phyloP scores from a whole-genome alignment of 1,284 basidiomycete genomes.

The Bjerkandera adusta region DNA sequence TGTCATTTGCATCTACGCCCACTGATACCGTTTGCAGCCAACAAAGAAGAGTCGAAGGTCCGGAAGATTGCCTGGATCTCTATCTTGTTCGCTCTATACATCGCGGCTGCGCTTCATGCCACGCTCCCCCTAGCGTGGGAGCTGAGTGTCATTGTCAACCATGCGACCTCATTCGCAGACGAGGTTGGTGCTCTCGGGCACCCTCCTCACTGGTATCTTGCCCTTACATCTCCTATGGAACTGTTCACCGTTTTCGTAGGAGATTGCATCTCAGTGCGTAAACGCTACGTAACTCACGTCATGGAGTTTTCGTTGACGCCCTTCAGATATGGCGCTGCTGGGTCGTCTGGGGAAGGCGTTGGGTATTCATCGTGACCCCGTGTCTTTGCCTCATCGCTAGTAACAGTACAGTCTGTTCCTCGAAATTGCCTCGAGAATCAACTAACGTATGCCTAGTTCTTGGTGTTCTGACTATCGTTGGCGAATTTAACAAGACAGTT shows the following conservation, averaged over 20 bases:
- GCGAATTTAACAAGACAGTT: neutral
- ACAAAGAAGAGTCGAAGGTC: neutral
- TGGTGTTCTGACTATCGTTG: neutral
- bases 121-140: neutral
- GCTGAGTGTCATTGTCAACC: neutral
- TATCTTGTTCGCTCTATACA: neutral
- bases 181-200: neutral
- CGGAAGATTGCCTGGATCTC: slow-evolving; percentile 3
- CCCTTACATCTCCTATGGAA: neutral
- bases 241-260: neutral
- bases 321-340: slow-evolving; percentile 5
- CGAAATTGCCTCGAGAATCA: neutral
- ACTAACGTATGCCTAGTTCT: neutral
- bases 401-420: neutral
- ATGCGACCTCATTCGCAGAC: neutral
- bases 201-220: neutral
- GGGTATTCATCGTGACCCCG: neutral
- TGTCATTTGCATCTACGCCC: neutral
- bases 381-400: neutral
- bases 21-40: neutral
- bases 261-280: neutral
- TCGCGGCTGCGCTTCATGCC: neutral
- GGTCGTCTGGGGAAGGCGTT: slow-evolving; percentile 5
- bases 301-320: no score
- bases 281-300: no score